These are phyloP conservation scores for Platanthera guangdongensis DNA, from an alignment of 106 monocot species.

Conservation along the genomic window DNA sequence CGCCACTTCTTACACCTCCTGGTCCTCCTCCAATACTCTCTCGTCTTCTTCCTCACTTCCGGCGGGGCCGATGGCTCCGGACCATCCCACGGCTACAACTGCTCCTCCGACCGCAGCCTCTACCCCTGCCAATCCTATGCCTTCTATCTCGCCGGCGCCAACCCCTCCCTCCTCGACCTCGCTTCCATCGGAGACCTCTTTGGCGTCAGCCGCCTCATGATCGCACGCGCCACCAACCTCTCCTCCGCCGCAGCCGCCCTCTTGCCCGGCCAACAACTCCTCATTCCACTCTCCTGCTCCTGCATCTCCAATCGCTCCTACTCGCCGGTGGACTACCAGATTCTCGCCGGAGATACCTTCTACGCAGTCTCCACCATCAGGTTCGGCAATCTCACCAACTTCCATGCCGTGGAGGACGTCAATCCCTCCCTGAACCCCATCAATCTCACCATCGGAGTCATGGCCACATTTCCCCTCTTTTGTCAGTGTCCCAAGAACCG, in stretches of 20 bases:
- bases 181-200: slow-evolving; percentile 54
- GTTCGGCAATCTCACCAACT: slow-evolving; percentile 53
- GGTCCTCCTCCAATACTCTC: slow-evolving; percentile 3
- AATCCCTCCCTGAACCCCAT: slow-evolving; percentile 49
- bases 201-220: slow-evolving; percentile 35
- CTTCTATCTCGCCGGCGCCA: slow-evolving; percentile 46
- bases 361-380: slow-evolving; percentile 31
- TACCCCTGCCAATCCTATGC: slow-evolving; percentile 75
- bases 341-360: slow-evolving; percentile 51
- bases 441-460: slow-evolving; percentile 41
- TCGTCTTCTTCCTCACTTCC: slow-evolving; percentile 13
- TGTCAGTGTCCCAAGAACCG: slow-evolving; percentile 52
- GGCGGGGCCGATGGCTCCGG: slow-evolving; percentile 5
- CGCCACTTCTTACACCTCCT: not conserved
- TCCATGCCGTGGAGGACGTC: slow-evolving; percentile 34
- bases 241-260: slow-evolving; percentile 20
- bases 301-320: slow-evolving; percentile 47
- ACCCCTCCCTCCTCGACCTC: slow-evolving; percentile 26
- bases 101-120: slow-evolving; percentile 31
- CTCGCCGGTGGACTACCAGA: slow-evolving; percentile 47
- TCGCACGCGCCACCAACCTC: slow-evolving; percentile 53
- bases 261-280: slow-evolving; percentile 33
- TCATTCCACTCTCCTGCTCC: slow-evolving; percentile 52
- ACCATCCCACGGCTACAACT: slow-evolving; percentile 33
- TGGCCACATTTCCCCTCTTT: slow-evolving; percentile 53